These are phyloP conservation scores for Sphagnum contortum DNA, from an alignment of 225 moss, liverwort and hornwort species.

Conservation along the genomic window DNA sequence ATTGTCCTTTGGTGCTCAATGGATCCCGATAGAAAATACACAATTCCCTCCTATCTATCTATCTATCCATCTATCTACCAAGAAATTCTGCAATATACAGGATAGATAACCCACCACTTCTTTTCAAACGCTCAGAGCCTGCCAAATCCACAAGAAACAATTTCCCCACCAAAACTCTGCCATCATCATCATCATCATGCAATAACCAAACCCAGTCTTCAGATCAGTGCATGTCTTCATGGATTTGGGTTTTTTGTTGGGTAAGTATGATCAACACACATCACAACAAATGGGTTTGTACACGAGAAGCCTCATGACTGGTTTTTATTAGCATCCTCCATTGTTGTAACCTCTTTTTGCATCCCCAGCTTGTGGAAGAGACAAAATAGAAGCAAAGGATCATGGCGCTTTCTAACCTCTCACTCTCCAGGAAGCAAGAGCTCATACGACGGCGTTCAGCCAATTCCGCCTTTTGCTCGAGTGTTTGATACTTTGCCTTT, in stretches of 20 bases:
- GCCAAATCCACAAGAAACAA: constrained; percentile 84
- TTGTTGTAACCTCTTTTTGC: too few species aligned
- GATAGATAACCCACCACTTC: constrained; percentile 42
- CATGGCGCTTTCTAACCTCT: constrained; percentile 31
- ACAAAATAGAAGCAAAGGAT: too few species aligned
- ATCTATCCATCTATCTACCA: too few species aligned
- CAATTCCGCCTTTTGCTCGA: constrained; percentile 31
- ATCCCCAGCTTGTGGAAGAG: too few species aligned
- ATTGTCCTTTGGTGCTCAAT: too few species aligned
- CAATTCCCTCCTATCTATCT: too few species aligned
- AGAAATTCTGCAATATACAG: too few species aligned
- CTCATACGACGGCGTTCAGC: constrained; percentile 37
- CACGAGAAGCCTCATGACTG: too few species aligned
- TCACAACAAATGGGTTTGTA: too few species aligned
- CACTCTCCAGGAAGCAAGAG: constrained; percentile 54
- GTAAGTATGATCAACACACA: too few species aligned
- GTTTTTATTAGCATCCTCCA: too few species aligned
- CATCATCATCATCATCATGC: background rate
- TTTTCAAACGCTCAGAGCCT: constrained; percentile 84
- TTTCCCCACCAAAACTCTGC: constrained; percentile 68
- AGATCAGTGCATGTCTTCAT: background rate
- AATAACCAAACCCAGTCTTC: constrained; percentile 1
- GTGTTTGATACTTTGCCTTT: constrained; percentile 36
- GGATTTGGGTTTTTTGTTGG: background rate
- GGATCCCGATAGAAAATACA: too few species aligned